Percentiles rank a stretch among this genome's conserved stretches.
Evolutionary conservation across 2,329 filamentous ascomycete genomes (phyloP).

Genomic region (Monosporascus sp.): DNA sequence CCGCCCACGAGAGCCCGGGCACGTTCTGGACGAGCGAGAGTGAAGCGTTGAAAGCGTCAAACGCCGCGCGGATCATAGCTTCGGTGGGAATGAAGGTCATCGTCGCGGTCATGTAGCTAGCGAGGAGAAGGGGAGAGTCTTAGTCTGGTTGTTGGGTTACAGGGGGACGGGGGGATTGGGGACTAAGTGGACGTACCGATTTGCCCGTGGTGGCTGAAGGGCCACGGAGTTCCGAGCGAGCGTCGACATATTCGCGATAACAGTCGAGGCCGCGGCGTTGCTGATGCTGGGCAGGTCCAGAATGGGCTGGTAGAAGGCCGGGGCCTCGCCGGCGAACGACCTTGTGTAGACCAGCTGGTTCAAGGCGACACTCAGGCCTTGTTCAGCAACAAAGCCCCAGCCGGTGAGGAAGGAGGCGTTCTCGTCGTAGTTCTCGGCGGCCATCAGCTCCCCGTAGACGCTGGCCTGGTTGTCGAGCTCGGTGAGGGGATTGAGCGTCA

Average conservation of each 20-base stretch:
- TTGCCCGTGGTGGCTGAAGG: no score
- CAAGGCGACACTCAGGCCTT: background rate
- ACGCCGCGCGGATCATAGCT: conserved; percentile 1
- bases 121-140: no score
- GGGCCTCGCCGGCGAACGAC: background rate
- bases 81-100: background rate
- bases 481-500: background rate
- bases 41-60: background rate
- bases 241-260: background rate
- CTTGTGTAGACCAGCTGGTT: conserved; percentile 5
- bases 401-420: conserved; percentile 3
- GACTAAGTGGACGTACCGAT: no score
- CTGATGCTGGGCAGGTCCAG: background rate
- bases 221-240: no score
- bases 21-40: background rate
- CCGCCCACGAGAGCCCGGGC: background rate
- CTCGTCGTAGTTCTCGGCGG: conserved; percentile 1
- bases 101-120: background rate
- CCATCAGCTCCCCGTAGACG: background rate
- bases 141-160: background rate
- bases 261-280: background rate
- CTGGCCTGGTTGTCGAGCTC: background rate
- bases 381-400: background rate
- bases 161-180: no score
- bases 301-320: background rate